Percentiles rank a stretch among this genome's conserved stretches.
These are phyloP conservation scores for Phytopythium ostracodes DNA, from an alignment of 352 stramenopile species.

Conservation along the genomic window DNA sequence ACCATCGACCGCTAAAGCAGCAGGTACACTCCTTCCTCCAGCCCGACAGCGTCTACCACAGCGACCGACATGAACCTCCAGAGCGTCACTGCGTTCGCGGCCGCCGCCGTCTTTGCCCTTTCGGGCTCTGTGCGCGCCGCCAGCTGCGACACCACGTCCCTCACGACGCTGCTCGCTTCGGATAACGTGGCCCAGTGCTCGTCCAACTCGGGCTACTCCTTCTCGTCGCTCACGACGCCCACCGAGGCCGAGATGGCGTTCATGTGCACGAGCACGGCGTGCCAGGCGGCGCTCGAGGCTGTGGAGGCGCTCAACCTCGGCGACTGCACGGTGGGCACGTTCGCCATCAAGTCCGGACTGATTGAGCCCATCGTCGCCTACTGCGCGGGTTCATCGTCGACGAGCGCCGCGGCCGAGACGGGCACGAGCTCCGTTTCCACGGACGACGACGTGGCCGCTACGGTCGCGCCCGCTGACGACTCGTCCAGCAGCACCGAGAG, in stretches of 20 bases:
- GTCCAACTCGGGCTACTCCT: slow-evolving; percentile 25
- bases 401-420: slow-evolving; percentile 9
- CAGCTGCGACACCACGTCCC: slow-evolving; percentile 18
- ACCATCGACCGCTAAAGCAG: slow-evolving; percentile 2
- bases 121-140: slow-evolving; percentile 13
- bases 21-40: slow-evolving; percentile 1
- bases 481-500: slow-evolving; percentile 9
- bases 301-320: slow-evolving; percentile 19
- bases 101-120: slow-evolving; percentile 11
- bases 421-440: slow-evolving; percentile 12
- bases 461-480: slow-evolving; percentile 8
- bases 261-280: slow-evolving; percentile 27
- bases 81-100: slow-evolving; percentile 10
- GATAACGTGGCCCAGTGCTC: slow-evolving; percentile 18
- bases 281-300: slow-evolving; percentile 24
- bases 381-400: slow-evolving; percentile 15
- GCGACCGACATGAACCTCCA: slow-evolving; percentile 25
- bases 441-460: slow-evolving; percentile 4
- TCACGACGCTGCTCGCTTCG: slow-evolving; percentile 16
- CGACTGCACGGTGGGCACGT: slow-evolving; percentile 29
- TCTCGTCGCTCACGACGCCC: slow-evolving; percentile 19
- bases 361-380: slow-evolving; percentile 25
- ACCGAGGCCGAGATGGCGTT: slow-evolving; percentile 12
- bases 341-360: slow-evolving; percentile 23
- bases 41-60: too few species aligned